Evolutionary conservation across 2,329 filamentous ascomycete species (phyloP).

Genomic region (Pseudopithomyces maydicus): DNA sequence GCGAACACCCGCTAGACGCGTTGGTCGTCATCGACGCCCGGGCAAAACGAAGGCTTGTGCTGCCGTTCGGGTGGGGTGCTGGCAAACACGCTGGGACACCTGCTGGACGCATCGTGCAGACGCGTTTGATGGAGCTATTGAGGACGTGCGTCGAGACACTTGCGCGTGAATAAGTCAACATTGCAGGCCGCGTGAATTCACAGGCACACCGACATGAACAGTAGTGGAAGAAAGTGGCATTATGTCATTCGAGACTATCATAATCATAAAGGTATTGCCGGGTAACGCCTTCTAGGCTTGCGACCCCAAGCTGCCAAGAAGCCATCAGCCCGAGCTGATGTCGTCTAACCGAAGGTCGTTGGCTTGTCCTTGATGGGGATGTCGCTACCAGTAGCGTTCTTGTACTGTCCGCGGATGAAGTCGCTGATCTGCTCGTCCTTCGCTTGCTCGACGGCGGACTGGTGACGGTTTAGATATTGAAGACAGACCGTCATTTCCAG

Average conservation of each 20-base stretch:
- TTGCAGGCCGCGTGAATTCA: neutral
- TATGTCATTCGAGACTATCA: neutral
- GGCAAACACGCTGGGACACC: conserved; percentile 40
- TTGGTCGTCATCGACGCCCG: conserved; percentile 49
- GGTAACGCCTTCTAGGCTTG: neutral
- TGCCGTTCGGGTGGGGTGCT: conserved; percentile 54
- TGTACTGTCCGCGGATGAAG: conserved; percentile 73
- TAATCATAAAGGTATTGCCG: conserved; percentile 5
- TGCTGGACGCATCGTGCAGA: conserved; percentile 37
- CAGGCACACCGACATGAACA: neutral
- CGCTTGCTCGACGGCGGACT: conserved; percentile 74
- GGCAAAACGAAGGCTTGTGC: conserved; percentile 45
- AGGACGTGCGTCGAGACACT: conserved; percentile 33
- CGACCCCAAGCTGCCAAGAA: neutral
- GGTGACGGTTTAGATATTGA: conserved; percentile 14
- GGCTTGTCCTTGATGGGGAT: conserved; percentile 74
- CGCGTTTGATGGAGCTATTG: conserved; percentile 33
- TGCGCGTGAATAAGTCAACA: conserved; percentile 19
- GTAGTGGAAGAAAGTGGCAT: neutral
- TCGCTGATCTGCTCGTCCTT: conserved; percentile 82
- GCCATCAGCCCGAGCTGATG: neutral
- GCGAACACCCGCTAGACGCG: conserved; percentile 50
- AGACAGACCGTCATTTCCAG: too few relatives aligned
- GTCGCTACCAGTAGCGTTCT: conserved; percentile 69
- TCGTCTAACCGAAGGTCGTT: conserved; percentile 25